Conservation (phyloP, 495 filamentous ascomycete genomes). For the Penicillium cataractarum region DNA sequence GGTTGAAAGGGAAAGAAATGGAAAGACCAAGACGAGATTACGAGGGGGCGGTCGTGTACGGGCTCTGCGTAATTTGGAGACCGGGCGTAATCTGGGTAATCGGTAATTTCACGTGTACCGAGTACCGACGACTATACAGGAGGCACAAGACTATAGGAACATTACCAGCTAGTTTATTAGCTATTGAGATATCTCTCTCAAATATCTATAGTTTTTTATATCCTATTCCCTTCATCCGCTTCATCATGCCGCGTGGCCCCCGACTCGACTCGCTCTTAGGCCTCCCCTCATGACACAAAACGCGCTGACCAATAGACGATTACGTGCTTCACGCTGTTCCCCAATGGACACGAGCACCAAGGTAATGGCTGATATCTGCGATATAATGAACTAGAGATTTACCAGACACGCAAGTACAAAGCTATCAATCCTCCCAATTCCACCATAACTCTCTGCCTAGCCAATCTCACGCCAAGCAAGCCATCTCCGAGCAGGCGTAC, state of each 20-base stretch:
- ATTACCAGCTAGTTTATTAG: too few species aligned
- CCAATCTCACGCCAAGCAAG: conserved; percentile 2
- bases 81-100: conserved; percentile 18
- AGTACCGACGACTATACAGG: neutral
- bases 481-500: conserved; percentile 16
- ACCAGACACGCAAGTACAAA: neutral
- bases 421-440: neutral
- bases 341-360: neutral
- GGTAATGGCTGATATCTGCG: neutral
- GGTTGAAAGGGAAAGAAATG: conserved; percentile 26
- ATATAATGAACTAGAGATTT: neutral
- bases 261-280: neutral
- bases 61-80: conserved; percentile 33
- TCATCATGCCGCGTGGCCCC: neutral
- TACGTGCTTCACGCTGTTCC: conserved; percentile 3
- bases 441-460: neutral
- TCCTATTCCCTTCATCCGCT: neutral
- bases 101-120: conserved; percentile 9
- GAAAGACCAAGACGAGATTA: conserved; percentile 37
- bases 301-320: conserved; percentile 8
- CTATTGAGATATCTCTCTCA: too few species aligned
- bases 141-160: too few species aligned
- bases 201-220: neutral
- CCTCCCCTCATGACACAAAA: conserved; percentile 1
- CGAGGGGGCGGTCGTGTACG: conserved; percentile 18